phyloP scores from a whole-genome alignment of 345 rosid species.

The Lepidium africanum region DNA sequence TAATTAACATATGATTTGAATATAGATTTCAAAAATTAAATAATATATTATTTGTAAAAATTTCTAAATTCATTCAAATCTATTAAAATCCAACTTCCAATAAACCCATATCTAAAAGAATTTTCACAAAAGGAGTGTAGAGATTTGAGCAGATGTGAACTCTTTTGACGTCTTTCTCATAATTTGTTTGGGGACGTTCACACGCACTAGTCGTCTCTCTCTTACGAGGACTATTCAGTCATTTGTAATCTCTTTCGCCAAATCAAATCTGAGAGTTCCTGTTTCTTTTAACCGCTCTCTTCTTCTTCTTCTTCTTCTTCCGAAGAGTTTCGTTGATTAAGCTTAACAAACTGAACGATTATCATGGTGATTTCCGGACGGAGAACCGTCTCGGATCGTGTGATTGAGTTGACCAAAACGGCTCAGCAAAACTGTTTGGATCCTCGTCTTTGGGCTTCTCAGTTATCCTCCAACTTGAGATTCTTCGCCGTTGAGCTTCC shows the following conservation, averaged over 20 bases:
- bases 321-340: not conserved
- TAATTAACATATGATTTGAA: too few relatives aligned
- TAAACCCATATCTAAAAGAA: too few relatives aligned
- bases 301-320: not conserved
- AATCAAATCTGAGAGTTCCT: conserved; percentile 19
- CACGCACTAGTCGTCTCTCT: not conserved
- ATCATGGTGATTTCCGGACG: conserved; percentile 33
- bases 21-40: too few relatives aligned
- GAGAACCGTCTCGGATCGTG: conserved; percentile 50
- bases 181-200: not conserved
- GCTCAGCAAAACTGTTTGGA: conserved; percentile 59
- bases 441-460: conserved; percentile 68
- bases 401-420: conserved; percentile 53
- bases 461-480: conserved; percentile 51
- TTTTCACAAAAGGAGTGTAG: not conserved
- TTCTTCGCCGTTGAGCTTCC: conserved; percentile 57
- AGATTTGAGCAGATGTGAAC: not conserved
- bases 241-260: not conserved
- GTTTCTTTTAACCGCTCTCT: conserved; percentile 15
- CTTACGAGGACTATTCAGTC: conserved; percentile 1
- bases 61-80: too few relatives aligned
- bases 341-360: not conserved
- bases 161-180: conserved; percentile 2
- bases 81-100: too few relatives aligned
- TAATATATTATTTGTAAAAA: too few relatives aligned